phyloP scores from a whole-genome alignment of 2,329 filamentous ascomycete genomes.

The Diaporthe humulicola region DNA sequence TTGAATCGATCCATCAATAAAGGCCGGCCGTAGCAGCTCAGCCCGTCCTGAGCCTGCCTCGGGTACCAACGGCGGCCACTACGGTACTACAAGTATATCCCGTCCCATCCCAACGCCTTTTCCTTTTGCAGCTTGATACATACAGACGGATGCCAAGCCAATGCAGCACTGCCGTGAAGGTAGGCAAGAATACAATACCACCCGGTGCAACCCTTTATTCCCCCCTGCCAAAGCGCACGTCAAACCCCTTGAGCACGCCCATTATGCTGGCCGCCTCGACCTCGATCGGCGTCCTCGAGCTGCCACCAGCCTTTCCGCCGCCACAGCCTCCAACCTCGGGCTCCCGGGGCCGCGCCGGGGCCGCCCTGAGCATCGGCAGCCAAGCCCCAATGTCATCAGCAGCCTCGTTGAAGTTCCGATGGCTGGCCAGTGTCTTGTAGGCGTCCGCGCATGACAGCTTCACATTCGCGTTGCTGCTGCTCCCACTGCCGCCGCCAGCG shows the following conservation, averaged over 20 bases:
- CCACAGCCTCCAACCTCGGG: slow-evolving; percentile 43
- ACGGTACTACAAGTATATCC: too few species aligned
- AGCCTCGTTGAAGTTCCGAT: slow-evolving; percentile 81
- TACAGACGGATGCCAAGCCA: not conserved
- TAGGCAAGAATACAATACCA: not conserved
- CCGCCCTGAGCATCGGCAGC: slow-evolving; percentile 79
- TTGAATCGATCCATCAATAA: not conserved
- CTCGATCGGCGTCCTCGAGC: slow-evolving; percentile 71
- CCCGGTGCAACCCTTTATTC: slow-evolving; percentile 36
- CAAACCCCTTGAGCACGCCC: slow-evolving; percentile 86
- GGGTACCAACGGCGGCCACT: not conserved
- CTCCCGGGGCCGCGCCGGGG: slow-evolving; percentile 55
- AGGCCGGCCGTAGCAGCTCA: not conserved
- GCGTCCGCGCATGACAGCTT: slow-evolving; percentile 79
- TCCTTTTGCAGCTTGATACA: not conserved
- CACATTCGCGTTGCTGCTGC: slow-evolving; percentile 36
- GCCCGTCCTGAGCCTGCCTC: not conserved
- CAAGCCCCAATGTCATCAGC: slow-evolving; percentile 81
- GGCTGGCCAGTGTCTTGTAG: slow-evolving; percentile 82
- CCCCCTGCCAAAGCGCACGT: slow-evolving; percentile 75
- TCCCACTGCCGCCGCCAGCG: slow-evolving; percentile 41
- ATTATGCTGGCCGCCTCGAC: slow-evolving; percentile 88
- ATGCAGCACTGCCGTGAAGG: not conserved
- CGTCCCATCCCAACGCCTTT: slow-evolving; percentile 1
- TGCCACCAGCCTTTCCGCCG: slow-evolving; percentile 45